Evolutionary conservation across 352 stramenopile species (phyloP).

Genomic region (Phytophthora boehmeriae): DNA sequence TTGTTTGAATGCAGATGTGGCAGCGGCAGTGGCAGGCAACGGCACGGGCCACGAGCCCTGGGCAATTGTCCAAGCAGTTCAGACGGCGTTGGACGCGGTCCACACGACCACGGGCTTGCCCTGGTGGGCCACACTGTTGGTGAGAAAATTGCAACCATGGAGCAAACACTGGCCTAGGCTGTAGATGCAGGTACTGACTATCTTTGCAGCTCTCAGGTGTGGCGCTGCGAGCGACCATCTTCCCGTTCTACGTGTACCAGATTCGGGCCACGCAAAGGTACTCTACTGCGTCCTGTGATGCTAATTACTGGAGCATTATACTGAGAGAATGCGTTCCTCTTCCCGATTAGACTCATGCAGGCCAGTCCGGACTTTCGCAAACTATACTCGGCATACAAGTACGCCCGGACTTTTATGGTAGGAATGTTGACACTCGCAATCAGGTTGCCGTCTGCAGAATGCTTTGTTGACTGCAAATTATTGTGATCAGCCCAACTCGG

Average conservation of each 20-base stretch:
- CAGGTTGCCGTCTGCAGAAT: too few species aligned
- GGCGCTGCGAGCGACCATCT: constrained; percentile 65
- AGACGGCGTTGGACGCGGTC: constrained; percentile 62
- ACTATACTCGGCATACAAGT: constrained; percentile 77
- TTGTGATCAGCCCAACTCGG: constrained; percentile 38
- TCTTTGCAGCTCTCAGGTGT: constrained; percentile 58
- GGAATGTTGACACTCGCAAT: too few species aligned
- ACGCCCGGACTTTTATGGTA: constrained; percentile 73
- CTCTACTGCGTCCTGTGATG: too few species aligned
- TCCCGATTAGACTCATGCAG: constrained; percentile 55
- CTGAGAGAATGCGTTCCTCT: too few species aligned
- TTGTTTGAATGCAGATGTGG: constrained; percentile 30
- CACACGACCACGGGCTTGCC: constrained; percentile 71
- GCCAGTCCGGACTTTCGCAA: constrained; percentile 64
- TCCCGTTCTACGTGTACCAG: constrained; percentile 78
- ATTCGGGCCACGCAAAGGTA: constrained; percentile 71
- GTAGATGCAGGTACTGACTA: background rate
- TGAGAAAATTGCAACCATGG: constrained; percentile 14
- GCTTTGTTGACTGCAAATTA: too few species aligned
- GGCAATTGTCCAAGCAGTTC: constrained; percentile 62
- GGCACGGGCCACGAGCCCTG: constrained; percentile 40
- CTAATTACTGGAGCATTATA: too few species aligned
- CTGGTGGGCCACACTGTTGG: constrained; percentile 77
- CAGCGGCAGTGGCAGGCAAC: constrained; percentile 24
- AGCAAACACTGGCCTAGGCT: too few species aligned